phyloP scores from a whole-genome alignment of 169 alveolate species.

The Plasmodium relictum region DNA sequence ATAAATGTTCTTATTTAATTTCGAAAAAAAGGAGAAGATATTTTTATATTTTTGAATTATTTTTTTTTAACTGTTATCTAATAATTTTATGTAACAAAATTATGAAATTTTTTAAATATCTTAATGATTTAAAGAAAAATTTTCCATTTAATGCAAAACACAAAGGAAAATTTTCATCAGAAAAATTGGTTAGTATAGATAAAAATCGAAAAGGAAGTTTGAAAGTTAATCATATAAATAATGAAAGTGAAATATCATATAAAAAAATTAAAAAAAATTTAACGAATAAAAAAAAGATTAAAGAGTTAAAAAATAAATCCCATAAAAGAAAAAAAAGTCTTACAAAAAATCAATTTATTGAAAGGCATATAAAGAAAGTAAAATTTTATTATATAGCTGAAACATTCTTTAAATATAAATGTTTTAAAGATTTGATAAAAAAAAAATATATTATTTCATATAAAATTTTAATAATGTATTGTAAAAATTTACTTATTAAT shows the following conservation, averaged over 20 bases:
- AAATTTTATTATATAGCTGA: not conserved
- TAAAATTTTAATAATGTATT: not conserved
- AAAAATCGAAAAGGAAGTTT: not conserved
- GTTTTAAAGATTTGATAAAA: slow-evolving; percentile 10
- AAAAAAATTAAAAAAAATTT: too few species aligned
- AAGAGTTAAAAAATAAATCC: too few species aligned
- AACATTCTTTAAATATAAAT: not conserved
- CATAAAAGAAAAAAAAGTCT: too few species aligned
- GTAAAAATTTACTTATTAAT: slow-evolving; percentile 2
- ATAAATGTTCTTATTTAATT: slow-evolving; percentile 5
- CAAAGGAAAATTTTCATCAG: not conserved
- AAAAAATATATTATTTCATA: slow-evolving; percentile 8
- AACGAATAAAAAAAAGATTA: too few species aligned
- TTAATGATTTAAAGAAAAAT: not conserved
- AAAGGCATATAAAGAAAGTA: not conserved
- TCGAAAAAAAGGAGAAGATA: slow-evolving; percentile 18
- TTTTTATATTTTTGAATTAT: slow-evolving; percentile 5
- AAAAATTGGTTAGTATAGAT: not conserved
- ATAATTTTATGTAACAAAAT: too few species aligned
- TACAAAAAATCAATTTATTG: not conserved
- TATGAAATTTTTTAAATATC: not conserved
- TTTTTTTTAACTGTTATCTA: not conserved
- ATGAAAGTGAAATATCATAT: too few species aligned
- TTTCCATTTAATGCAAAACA: not conserved
- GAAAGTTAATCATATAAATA: not conserved